Evolutionary conservation across 192 early-diverging fungal species (phyloP), one percentile per base, ranked within the genome.

Genomic region (Dimargaris cristalligena): DNA sequence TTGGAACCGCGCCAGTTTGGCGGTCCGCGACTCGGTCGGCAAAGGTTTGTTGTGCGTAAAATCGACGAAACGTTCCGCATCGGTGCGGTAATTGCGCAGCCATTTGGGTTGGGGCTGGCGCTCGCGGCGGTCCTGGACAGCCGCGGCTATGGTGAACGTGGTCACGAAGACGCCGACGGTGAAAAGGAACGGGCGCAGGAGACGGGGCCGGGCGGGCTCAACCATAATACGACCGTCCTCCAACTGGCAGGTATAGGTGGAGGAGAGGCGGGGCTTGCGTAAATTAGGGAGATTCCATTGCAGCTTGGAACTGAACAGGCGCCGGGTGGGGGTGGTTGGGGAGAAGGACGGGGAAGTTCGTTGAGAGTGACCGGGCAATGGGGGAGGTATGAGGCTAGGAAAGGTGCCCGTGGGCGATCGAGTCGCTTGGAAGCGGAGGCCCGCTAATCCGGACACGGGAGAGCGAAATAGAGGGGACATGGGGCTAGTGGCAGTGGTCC

Each of bases 171-270:
- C 50, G 14, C 50, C 50, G 13, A 52, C 2, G 20, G 50, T 52
- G 50, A 52, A 52, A 16, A 52, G 50, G 28, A 52, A 25, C 20
- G 50, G 50, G 6, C 50, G 50, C 1, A 52, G 50, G 23, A 52
- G 0, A 52, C 50, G 50, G 20, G 50, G 23, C 50, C 50, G 50
- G 23, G 50, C 50, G 14, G 50, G 50, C 23, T 52, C 4, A 26
- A 26, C 16, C 20, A 23, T 26, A 2, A 23, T 26, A 11, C 25
- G 23, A 8, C 50, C 50, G 14, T 16, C 14, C 23, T 18, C 22
- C 13, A 52, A 26, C 6, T 52, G 50, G 50, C 28, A 52, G 13
- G 13, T 52, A 26, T 25, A 52, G 14, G 50, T 52, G 13, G 20
- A 11, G 23, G 50, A 2, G 3, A 18, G 46, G 46, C n/a, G 25